phyloP scores from a whole-genome alignment of 1,139 yeast species.

The Zygosaccharomyces sapae region DNA sequence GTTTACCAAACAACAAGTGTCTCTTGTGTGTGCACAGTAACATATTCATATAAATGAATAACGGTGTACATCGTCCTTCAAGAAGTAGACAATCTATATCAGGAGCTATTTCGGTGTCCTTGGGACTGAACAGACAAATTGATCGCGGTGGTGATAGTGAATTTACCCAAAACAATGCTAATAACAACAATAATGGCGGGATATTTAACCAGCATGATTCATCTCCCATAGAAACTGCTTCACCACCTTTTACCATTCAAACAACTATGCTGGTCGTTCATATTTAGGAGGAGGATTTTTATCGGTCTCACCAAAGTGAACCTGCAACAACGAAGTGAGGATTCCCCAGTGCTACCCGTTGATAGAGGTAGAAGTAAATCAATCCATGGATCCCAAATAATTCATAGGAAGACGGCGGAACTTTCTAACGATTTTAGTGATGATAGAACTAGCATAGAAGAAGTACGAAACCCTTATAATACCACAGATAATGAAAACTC shows the following conservation, averaged over 20 bases:
- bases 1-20: background rate
- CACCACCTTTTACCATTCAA: slow-evolving; percentile 4
- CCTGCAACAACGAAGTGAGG: slow-evolving; percentile 7
- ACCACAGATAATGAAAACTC: slow-evolving; percentile 2
- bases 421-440: slow-evolving; percentile 34
- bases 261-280: slow-evolving; percentile 35
- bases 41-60: slow-evolving; percentile 2
- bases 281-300: slow-evolving; percentile 36
- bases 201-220: background rate
- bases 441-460: slow-evolving; percentile 42
- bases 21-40: background rate
- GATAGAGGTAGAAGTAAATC: slow-evolving; percentile 21
- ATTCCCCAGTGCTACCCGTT: slow-evolving; percentile 13
- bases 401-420: slow-evolving; percentile 39
- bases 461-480: slow-evolving; percentile 44
- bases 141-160: slow-evolving; percentile 1
- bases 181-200: background rate
- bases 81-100: slow-evolving; percentile 20
- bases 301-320: slow-evolving; percentile 21
- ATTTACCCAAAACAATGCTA: slow-evolving; percentile 3
- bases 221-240: slow-evolving; percentile 6
- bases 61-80: slow-evolving; percentile 3
- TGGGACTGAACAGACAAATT: slow-evolving; percentile 27
- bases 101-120: slow-evolving; percentile 31
- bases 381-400: slow-evolving; percentile 29